A percentile compares a stretch with the other conserved stretches of the same genome.
These are phyloP conservation scores for Acanthamoeba lugdunensis DNA, from an alignment of 208 protist species.

Conservation along the genomic window DNA sequence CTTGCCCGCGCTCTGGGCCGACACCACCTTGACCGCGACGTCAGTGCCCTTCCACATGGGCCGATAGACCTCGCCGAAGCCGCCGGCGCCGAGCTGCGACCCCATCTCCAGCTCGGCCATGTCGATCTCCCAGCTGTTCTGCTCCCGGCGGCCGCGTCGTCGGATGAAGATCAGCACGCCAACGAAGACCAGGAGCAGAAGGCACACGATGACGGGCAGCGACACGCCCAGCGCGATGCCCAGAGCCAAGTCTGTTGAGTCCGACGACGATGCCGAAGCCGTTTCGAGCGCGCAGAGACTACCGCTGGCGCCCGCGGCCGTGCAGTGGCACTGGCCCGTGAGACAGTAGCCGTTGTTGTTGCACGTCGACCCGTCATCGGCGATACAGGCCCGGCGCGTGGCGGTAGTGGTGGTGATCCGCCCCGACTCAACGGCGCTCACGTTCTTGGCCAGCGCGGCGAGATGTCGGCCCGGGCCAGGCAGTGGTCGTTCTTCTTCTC, in stretches of 20 bases:
- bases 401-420: not conserved
- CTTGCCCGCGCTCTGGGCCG: not conserved
- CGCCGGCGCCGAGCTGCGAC: slow-evolving; percentile 6
- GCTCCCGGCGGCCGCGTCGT: not conserved
- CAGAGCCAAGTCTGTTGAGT: not conserved
- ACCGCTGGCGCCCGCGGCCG: not conserved
- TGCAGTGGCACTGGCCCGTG: slow-evolving; percentile 11
- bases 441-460: not conserved
- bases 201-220: not conserved
- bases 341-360: slow-evolving; percentile 40
- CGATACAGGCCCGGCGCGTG: slow-evolving; percentile 8
- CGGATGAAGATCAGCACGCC: too few species aligned
- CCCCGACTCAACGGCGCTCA: not conserved
- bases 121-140: slow-evolving; percentile 69
- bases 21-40: slow-evolving; percentile 63
- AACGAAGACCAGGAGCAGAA: not conserved
- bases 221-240: slow-evolving; percentile 52
- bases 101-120: slow-evolving; percentile 55
- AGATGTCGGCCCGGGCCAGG: slow-evolving; percentile 29
- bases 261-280: not conserved
- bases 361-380: not conserved
- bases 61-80: slow-evolving; percentile 52
- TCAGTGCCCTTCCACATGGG: slow-evolving; percentile 69
- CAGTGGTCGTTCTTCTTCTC: slow-evolving; percentile 44
- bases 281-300: not conserved